Base-by-base conservation (phyloP, 805 yeast genomes). In the Ogataea pilisensis region DNA sequence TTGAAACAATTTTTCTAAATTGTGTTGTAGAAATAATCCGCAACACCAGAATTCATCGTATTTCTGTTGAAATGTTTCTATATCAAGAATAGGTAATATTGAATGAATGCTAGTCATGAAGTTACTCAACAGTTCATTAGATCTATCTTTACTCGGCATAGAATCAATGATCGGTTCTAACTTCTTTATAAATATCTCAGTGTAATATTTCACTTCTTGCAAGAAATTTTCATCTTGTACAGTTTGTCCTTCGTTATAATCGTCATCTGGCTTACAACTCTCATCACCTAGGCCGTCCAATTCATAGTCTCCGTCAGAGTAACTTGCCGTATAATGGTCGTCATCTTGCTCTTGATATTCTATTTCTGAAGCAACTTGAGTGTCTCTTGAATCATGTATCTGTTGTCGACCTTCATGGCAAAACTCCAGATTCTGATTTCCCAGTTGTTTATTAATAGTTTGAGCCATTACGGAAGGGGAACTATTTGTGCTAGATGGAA, bases 61-160 rank as follows among this genome's bases (percentile, higher is more conserved):
- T 38, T 72, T 74, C 29, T 49, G 49, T 3, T 68, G 44, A 45
- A 78, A 76, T 17, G 68, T 71, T 8, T 60, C 53, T 24, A 78
- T 49, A 46, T 77, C 78, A 35, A 78, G 44, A 3, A 78, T 60
- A 0, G 85, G 85, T n/a, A 77, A 52, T 17, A 78, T 55, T 5
- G 78, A 72, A 49, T 78, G 81, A 16, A 78, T 75, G 2, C 77
- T 73, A 31, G 66, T 68, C 16, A 71, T 57, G 45, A 73, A 78
- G 16, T 75, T 63, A 27, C 67, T 63, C 1, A 76, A 62, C 22
- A 78, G 56, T 43, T 74, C 77, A 44, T 63, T 69, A 0, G 78
- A 74, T 43, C 80, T 65, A 43, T 71, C 71, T 34, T 62, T 66
- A 2, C 74, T 54, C 1, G 83, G 82, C 19, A 77, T 35, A 16